A percentile compares a stretch with the other conserved stretches of the same genome.
These are phyloP conservation scores for Hyparrhenia diplandra DNA, from an alignment of 176 grass and related monocot genomes.

Conservation along the genomic window DNA sequence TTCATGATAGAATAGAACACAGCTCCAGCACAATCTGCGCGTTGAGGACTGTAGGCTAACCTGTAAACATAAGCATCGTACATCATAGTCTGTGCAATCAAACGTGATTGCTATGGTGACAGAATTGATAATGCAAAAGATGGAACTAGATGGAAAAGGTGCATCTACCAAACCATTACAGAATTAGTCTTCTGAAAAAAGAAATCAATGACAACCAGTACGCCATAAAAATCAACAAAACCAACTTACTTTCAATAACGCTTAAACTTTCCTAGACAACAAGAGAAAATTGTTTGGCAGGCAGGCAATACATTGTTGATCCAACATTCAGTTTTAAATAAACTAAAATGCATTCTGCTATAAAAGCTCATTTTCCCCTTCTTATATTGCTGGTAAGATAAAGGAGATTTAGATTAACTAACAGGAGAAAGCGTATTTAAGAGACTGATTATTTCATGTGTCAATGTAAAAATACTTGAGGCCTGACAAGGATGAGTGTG, in stretches of 20 bases:
- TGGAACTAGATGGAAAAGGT: background rate
- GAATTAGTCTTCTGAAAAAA: background rate
- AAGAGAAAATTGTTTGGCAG: background rate
- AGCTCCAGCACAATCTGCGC: slow-evolving; percentile 80
- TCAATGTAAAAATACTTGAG: background rate
- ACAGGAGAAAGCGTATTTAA: background rate
- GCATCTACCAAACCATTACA: background rate
- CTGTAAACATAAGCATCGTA: slow-evolving; percentile 45
- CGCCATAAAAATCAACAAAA: no score
- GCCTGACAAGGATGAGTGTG: background rate
- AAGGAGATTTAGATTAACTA: background rate
- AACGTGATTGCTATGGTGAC: background rate
- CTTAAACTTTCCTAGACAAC: background rate
- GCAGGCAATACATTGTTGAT: background rate
- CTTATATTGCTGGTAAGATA: background rate
- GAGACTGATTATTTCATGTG: background rate
- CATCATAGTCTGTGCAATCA: slow-evolving; percentile 5
- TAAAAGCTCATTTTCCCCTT: background rate
- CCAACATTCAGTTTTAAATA: background rate
- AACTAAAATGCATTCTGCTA: background rate
- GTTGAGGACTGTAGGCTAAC: slow-evolving; percentile 76
- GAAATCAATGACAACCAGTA: no score
- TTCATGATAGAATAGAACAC: slow-evolving; percentile 72
- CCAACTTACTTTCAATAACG: background rate
- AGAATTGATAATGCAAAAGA: slow-evolving; percentile 11